A percentile compares a stretch with the other conserved stretches of the same genome.
phyloP scores from a whole-genome alignment of 495 filamentous ascomycete species.

The Penicillium goetzii region DNA sequence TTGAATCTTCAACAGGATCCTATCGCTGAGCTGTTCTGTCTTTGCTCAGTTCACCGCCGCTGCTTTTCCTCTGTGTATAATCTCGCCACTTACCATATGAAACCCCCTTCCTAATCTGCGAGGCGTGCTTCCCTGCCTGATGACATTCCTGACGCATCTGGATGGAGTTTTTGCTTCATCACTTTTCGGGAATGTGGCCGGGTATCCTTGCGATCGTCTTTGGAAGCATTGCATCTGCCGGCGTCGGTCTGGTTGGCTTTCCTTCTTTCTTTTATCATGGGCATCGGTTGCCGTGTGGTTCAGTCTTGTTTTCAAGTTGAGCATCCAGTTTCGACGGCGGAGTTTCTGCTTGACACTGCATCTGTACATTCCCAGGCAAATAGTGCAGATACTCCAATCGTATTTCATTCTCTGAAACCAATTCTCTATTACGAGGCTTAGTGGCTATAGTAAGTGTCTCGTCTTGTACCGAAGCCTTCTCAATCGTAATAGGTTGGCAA shows the following conservation, averaged over 20 bases:
- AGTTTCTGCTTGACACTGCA: slow-evolving; percentile 5
- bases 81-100: slow-evolving; percentile 14
- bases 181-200: slow-evolving; percentile 8
- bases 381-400: slow-evolving; percentile 8
- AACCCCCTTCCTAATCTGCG: slow-evolving; percentile 17
- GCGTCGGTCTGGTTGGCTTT: slow-evolving; percentile 30
- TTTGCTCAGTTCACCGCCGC: background rate
- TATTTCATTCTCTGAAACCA: background rate
- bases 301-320: background rate
- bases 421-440: background rate
- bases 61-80: slow-evolving; percentile 18
- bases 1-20: slow-evolving; percentile 25
- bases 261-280: slow-evolving; percentile 6
- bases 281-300: slow-evolving; percentile 18
- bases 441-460: background rate
- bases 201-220: slow-evolving; percentile 10
- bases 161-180: slow-evolving; percentile 15
- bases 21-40: slow-evolving; percentile 32
- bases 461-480: background rate
- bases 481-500: background rate
- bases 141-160: slow-evolving; percentile 24
- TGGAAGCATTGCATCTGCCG: slow-evolving; percentile 30
- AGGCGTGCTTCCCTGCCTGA: slow-evolving; percentile 20
- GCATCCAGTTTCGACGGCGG: slow-evolving; percentile 9
- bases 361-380: background rate